Base-by-base conservation (phyloP, 805 yeast species). In the Metschnikowia picachoensis region DNA sequence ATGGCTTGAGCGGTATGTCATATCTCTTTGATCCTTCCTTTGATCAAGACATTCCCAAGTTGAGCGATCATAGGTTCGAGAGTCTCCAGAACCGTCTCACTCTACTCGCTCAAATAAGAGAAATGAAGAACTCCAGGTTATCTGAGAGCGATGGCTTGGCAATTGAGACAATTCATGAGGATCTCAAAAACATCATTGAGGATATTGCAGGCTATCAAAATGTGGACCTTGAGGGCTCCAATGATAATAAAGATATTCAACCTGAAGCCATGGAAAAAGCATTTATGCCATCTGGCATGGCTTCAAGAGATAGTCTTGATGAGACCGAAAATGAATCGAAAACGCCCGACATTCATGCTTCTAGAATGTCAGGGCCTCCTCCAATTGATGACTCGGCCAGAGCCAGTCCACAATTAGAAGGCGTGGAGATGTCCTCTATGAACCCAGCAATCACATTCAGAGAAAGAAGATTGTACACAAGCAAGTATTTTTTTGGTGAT, bases 1-100 rank as follows among this genome's bases (percentile, higher is more conserved):
- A 82, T 48, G 67, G 81, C 0, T 53, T 85, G 4, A 79, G 91
- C 35, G 96, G 97, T 25, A 68, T 80, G 8, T 77, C 95, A 30
- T 72, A 77, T 37, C 66, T 90, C 32, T 79, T 87, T 56, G 96
- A 89, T 59, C 87, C 95, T 0, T 80, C 82, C 12, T 85, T 72
- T 54, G 72, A 75, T 37, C 79, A 73, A 36, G 73, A 72, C 37
- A 68, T 71, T 20, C 75, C 77, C 0, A 65, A 67, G 37, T 55
- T 69, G 36, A 61, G 58, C 37, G 59, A 57, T 9, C 66, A 63
- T 46, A 58, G 56, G 29, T 54, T 59, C 2, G 68, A 66, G 42
- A 55, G 72, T 2, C 58, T 72, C 15, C 64, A 67, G 37, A 65
- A 66, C 29, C 56, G 76, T 16, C 56, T 71, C n/a, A 35, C 57